Evolutionary conservation across 768 basidiomycete species (phyloP), one percentile per base, ranked within the genome.

Genomic region (Lactarius sp.): DNA sequence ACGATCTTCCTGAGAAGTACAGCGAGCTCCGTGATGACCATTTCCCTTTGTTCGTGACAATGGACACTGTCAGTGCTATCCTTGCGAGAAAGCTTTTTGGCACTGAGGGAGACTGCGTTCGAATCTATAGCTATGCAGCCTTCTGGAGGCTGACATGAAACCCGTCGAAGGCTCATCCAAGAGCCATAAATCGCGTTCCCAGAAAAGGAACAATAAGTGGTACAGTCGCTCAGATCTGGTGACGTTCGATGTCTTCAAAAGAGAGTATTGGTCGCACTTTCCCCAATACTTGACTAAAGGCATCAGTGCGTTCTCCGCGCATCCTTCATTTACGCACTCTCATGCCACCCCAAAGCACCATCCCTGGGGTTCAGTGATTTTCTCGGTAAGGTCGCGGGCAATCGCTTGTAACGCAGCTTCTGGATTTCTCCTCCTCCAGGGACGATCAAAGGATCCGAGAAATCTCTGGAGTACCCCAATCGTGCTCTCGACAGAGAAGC

Each of bases 31-130:
- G 76, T 44, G 85, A 86, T 41, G 68, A 76, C 0, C 80, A 90
- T 68, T 90, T 90, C 59, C 88, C 88, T 0, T 71, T 90, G 47
- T 90, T 90, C 65, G 69, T 87, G 1, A 86, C 88, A 0, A 86
- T 84, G 59, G 82, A 88, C 68, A 76, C 78, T 56, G 88, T 86
- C 64, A 52, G 79, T 52, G 44, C 10, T 0, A 27, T 33, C 39
- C 14, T 22, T 42, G 14, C 10, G 18, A 52, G n/a, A 27, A 12
- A 20, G 33, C 4, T n/a, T 34, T n/a, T 31, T 13, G 12, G 7
- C 34, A 18, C 36, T 49, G 39, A 47, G 13, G 49, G 66, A 2
- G n/a, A 5, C 55, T 41, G 47, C 9, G 46, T 20, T 63, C 52
- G 49, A 6, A 12, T n/a, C 18, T 58, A 7, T 59, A 84, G 83